A percentile compares a stretch with the other conserved stretches of the same genome.
Evolutionary conservation across 805 yeast species (phyloP).

Genomic region (Kodamaea kaohsiungensis): DNA sequence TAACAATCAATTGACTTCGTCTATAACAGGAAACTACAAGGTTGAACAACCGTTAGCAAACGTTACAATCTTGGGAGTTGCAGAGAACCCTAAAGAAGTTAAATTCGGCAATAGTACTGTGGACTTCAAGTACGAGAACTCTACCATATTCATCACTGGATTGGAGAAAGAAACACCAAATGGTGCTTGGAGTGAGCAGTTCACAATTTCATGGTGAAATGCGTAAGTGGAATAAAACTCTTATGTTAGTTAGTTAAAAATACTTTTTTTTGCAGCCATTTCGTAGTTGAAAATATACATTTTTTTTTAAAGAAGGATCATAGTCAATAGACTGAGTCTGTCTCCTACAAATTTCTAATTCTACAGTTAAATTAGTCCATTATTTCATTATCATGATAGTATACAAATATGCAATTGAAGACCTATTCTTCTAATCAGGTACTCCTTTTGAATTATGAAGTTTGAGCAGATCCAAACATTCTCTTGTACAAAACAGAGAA

Average conservation of each 20-base stretch:
- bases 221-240: too few relatives aligned
- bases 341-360: too few relatives aligned
- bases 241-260: too few relatives aligned
- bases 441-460: background rate
- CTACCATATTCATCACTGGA: constrained; percentile 18
- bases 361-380: background rate
- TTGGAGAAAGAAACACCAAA: constrained; percentile 16
- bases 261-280: too few relatives aligned
- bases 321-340: too few relatives aligned
- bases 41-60: constrained; percentile 19
- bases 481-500: constrained; percentile 21
- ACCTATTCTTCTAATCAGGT: background rate
- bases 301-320: too few relatives aligned
- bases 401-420: background rate
- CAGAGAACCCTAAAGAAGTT: constrained; percentile 16
- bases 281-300: background rate
- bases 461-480: constrained; percentile 16
- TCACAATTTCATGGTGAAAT: constrained; percentile 18
- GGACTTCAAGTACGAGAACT: constrained; percentile 15
- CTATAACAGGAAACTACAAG: constrained; percentile 18
- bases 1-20: constrained; percentile 11
- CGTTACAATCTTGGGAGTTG: constrained; percentile 23
- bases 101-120: constrained; percentile 14
- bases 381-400: background rate
- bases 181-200: constrained; percentile 20